Evolutionary conservation across 202 grass and related monocot genomes (phyloP).

Genomic region (Panicum hallii): DNA sequence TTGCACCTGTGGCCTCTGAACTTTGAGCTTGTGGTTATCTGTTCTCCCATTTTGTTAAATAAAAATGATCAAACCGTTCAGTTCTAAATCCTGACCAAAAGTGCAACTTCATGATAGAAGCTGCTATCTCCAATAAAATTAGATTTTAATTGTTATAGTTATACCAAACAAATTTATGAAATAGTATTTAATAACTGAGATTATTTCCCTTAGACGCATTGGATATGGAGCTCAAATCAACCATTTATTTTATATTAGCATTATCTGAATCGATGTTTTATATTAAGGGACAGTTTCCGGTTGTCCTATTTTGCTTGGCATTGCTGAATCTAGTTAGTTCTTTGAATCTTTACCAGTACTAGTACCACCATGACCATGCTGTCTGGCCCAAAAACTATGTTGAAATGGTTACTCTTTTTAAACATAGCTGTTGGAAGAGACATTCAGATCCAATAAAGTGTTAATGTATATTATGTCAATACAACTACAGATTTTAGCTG

Average conservation of each 20-base stretch:
- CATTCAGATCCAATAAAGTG: not conserved
- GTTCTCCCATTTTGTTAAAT: not conserved
- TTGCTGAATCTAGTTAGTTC: conserved; percentile 13
- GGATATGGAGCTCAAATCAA: conserved; percentile 12
- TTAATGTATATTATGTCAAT: not conserved
- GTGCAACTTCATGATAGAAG: not conserved
- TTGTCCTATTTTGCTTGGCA: not conserved
- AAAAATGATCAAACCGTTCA: not conserved
- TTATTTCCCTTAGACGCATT: too few relatives aligned
- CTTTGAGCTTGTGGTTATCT: not conserved
- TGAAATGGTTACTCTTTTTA: not conserved
- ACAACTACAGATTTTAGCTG: not conserved
- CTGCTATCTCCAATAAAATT: not conserved
- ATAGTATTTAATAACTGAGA: too few relatives aligned
- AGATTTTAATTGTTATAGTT: too few relatives aligned
- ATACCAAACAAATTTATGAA: too few relatives aligned
- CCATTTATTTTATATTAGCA: not conserved
- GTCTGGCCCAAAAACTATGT: not conserved
- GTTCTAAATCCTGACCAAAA: not conserved
- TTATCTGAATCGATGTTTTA: conserved; percentile 7
- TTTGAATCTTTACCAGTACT: not conserved
- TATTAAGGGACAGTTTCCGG: not conserved
- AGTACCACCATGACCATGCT: not conserved
- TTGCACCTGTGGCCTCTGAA: conserved; percentile 22
- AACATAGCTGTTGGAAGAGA: not conserved